phyloP scores from a whole-genome alignment of 352 stramenopile genomes.

The Phytophthora pisi region DNA sequence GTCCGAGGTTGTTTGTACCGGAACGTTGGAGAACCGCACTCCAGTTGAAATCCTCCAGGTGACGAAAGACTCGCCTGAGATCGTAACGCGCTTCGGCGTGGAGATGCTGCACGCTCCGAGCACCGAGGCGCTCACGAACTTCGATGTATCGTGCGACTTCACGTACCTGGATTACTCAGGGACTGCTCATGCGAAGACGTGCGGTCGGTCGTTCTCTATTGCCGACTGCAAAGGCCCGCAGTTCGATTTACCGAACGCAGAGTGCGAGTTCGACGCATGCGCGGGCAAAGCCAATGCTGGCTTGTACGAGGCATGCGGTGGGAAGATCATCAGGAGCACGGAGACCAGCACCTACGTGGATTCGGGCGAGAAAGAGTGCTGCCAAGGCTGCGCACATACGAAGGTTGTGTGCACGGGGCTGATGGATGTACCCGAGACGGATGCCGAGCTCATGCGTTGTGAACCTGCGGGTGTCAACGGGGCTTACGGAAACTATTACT shows the following conservation, averaged over 20 bases:
- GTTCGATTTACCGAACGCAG: slow-evolving; percentile 47
- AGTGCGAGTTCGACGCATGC: slow-evolving; percentile 48
- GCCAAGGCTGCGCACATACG: slow-evolving; percentile 39
- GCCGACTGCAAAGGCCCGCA: slow-evolving; percentile 58
- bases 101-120: slow-evolving; percentile 47
- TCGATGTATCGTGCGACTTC: slow-evolving; percentile 62
- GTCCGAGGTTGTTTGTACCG: slow-evolving; percentile 44
- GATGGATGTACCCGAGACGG: slow-evolving; percentile 35
- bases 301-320: slow-evolving; percentile 58
- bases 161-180: slow-evolving; percentile 43
- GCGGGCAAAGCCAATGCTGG: slow-evolving; percentile 35
- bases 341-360: slow-evolving; percentile 30
- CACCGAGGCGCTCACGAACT: slow-evolving; percentile 47
- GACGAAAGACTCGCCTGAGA: slow-evolving; percentile 38
- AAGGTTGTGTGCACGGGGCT: slow-evolving; percentile 44
- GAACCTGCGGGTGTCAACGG: slow-evolving; percentile 28
- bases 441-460: slow-evolving; percentile 58
- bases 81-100: slow-evolving; percentile 61
- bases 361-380: slow-evolving; percentile 42
- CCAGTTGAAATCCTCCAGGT: slow-evolving; percentile 46
- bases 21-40: slow-evolving; percentile 39
- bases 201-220: slow-evolving; percentile 49
- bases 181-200: slow-evolving; percentile 37
- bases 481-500: slow-evolving; percentile 31
- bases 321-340: slow-evolving; percentile 36